Base-by-base conservation (phyloP, 2,329 filamentous ascomycete genomes). In the Helicocarpus griseus region DNA sequence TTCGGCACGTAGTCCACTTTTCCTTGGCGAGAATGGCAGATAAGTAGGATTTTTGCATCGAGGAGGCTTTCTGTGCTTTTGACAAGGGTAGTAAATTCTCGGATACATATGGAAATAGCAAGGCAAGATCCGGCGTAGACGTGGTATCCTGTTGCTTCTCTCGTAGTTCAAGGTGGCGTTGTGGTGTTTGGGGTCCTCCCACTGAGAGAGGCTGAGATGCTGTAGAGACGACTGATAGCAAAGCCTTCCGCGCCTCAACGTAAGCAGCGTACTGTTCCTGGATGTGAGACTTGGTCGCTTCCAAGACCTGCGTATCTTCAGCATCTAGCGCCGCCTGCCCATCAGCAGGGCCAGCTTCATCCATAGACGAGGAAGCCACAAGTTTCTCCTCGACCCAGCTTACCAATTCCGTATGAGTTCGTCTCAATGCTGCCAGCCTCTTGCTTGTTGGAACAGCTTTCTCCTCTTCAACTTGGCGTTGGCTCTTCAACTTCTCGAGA, bases 381-480 rank as follows among this genome's bases (percentile, higher is more conserved):
- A 78, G 57, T 40, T 75, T 74, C 38, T 69, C 67, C 57, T 78
- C 75, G 5, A 78, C 68, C 76, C 76, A 78, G 41, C 70, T 65
- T 4, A 77, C 68, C 40, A 78, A 62, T 53, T 76, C 73, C 52
- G 76, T 68, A 41, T 74, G 68, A 11, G 73, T 75, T 35, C 63
- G 62, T 48, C 72, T 65, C 24, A 78, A 61, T 14, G 61, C 57
- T 47, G 66, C 66, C 38, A 65, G 31, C 28, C 46, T 51, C 26
- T 22, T 35, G 2, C 28, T 17, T n/a, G 38, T 9, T 28, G 48
- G 26, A 31, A 31, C 19, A n/a, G 35, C 3, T 17, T 22, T 38
- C 24, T 22, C 36, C 19, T 17, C 26, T 17, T 19, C 19, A 17
- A n/a, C 22, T 7, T 41, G 44, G 13, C 13, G 19, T 33, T 52